Conservation (phyloP, 495 filamentous ascomycete genomes). For the Lasiosphaeria miniovina region DNA sequence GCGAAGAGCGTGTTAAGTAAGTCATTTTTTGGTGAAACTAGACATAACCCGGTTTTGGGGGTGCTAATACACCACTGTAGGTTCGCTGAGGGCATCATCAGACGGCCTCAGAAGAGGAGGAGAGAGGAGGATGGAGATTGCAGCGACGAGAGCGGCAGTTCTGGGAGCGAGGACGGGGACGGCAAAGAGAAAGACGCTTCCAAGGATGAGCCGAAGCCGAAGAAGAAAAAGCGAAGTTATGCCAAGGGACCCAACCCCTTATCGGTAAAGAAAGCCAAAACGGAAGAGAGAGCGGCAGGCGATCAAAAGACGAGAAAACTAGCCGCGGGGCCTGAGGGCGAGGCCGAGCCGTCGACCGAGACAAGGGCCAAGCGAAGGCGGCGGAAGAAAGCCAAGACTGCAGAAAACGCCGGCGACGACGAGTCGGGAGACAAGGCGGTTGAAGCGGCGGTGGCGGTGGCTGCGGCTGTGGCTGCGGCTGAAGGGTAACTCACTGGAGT, state of each 20-base stretch:
- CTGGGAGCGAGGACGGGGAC: conserved; percentile 22
- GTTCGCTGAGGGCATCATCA: conserved; percentile 30
- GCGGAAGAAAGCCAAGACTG: conserved; percentile 40
- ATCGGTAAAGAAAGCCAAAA: conserved; percentile 70
- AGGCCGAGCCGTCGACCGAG: conserved; percentile 20
- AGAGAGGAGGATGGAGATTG: conserved; percentile 43
- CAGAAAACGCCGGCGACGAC: conserved; percentile 5
- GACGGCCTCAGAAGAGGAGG: conserved; percentile 46
- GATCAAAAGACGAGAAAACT: conserved; percentile 19
- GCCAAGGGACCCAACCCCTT: conserved; percentile 88
- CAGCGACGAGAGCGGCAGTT: conserved; percentile 23
- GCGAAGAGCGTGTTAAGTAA: conserved; percentile 74
- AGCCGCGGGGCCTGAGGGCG: conserved; percentile 7
- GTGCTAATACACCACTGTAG: conserved; percentile 16
- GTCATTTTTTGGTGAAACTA: conserved; percentile 30
- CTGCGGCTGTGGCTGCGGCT: not conserved
- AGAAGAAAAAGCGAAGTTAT: conserved; percentile 54
- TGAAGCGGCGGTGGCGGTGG: conserved; percentile 8
- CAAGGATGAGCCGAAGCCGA: conserved; percentile 41
- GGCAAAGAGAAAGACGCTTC: conserved; percentile 26
- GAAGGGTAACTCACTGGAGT: not conserved
- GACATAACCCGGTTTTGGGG: not conserved
- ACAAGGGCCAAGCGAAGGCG: conserved; percentile 43
- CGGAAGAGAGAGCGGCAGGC: conserved; percentile 13
- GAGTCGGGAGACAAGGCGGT: conserved; percentile 8